Conservation (phyloP, 2,329 filamentous ascomycete genomes). For the Claviceps quebecensis region DNA sequence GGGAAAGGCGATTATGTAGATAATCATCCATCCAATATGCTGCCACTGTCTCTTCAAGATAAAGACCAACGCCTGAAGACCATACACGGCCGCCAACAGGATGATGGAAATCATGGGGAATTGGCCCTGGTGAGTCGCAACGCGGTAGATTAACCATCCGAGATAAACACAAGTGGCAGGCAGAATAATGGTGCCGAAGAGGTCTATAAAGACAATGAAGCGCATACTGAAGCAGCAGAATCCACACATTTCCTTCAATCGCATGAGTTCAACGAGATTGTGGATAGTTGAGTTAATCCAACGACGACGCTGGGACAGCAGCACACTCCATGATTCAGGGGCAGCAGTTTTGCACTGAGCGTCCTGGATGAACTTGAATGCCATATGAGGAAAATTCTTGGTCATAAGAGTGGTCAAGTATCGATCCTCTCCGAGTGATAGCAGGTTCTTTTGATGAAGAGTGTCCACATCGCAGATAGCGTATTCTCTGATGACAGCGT, state of each 20-base stretch:
- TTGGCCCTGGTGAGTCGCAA: slow-evolving; percentile 54
- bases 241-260: slow-evolving; percentile 85
- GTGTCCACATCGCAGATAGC: slow-evolving; percentile 83
- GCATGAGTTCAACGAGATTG: slow-evolving; percentile 83
- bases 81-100: slow-evolving; percentile 84
- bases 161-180: slow-evolving; percentile 81
- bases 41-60: slow-evolving; percentile 97
- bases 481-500: slow-evolving; percentile 79
- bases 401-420: slow-evolving; percentile 96
- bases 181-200: slow-evolving; percentile 82
- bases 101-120: slow-evolving; percentile 79
- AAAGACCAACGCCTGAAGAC: slow-evolving; percentile 91
- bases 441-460: slow-evolving; percentile 88
- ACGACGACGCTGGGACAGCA: slow-evolving; percentile 92
- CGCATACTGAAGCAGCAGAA: slow-evolving; percentile 99
- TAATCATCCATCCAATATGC: slow-evolving; percentile 98
- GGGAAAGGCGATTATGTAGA: slow-evolving; percentile 90
- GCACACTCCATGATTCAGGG: slow-evolving; percentile 82
- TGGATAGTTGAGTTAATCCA: slow-evolving; percentile 99
- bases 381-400: slow-evolving; percentile 90
- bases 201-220: slow-evolving; percentile 88
- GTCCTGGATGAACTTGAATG: slow-evolving; percentile 89
- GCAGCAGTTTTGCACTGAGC: slow-evolving; percentile 89
- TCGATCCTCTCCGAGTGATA: slow-evolving; percentile 92
- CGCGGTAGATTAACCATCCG: slow-evolving; percentile 70